Percentiles rank a stretch among this genome's conserved stretches.
These are phyloP conservation scores for Physcomitrellopsis africana DNA, from an alignment of 225 moss, liverwort and hornwort species.

Conservation along the genomic window DNA sequence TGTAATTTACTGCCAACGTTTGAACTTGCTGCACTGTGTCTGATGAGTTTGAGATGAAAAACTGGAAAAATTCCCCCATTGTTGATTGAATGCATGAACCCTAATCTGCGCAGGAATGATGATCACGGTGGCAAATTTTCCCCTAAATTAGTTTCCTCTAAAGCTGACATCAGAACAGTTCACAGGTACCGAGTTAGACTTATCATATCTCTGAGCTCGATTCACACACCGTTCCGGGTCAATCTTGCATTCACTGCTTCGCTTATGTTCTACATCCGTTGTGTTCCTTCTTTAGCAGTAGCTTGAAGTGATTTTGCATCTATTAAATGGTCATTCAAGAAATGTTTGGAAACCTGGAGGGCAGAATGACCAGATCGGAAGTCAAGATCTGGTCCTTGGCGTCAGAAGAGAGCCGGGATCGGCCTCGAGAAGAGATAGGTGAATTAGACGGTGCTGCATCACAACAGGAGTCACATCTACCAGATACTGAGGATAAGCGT, in stretches of 20 bases:
- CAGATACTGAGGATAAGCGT: slow-evolving; percentile 20
- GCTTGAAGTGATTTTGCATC: slow-evolving; percentile 11
- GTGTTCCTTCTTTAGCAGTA: neutral
- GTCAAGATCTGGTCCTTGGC: slow-evolving; percentile 32
- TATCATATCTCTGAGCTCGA: slow-evolving; percentile 1
- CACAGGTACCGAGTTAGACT: slow-evolving; percentile 33
- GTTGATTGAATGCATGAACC: neutral
- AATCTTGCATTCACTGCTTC: neutral
- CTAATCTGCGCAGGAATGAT: slow-evolving; percentile 33
- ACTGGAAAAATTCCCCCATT: neutral
- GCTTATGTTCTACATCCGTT: neutral
- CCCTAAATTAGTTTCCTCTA: slow-evolving; percentile 10
- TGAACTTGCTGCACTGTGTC: neutral
- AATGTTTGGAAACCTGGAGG: slow-evolving; percentile 24
- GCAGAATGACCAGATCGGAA: slow-evolving; percentile 28
- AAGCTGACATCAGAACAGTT: slow-evolving; percentile 25
- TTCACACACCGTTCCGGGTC: neutral
- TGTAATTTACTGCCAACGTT: slow-evolving; percentile 5
- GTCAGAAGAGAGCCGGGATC: slow-evolving; percentile 24
- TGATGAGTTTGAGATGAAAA: no score
- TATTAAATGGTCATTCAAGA: neutral
- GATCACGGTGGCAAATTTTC: slow-evolving; percentile 14
- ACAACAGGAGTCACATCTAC: slow-evolving; percentile 21
- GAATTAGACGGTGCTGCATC: slow-evolving; percentile 24
- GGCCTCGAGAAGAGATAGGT: slow-evolving; percentile 13